Base-by-base conservation (phyloP, 345 rosid species). In the Physaria fendleri region DNA sequence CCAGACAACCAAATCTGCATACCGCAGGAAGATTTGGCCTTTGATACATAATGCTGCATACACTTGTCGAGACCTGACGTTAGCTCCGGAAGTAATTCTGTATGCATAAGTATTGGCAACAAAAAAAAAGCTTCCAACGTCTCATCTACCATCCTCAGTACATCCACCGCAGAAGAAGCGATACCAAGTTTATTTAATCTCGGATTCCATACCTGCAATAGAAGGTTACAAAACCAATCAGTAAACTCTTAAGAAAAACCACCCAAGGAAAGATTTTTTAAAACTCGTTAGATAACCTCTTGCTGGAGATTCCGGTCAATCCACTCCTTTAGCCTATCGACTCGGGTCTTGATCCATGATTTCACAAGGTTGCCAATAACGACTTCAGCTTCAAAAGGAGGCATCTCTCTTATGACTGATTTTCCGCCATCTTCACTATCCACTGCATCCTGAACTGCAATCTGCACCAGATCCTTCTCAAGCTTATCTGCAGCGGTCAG, bases 371-470 rank as follows among this genome's bases (percentile, higher is more conserved):
- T 73, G 62, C 82, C 81, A 45, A 90, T 85, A 41, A 82, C 84
- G 18, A 81, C 75, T 66, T 93, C 95, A 14, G 94, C 89, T 78
- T 93, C 99, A 35, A 71, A 93, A 55, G 99, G 99, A 66, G 96
- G 91, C 99, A 93, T 93, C 75, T 93, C 97, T 72, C 83, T 83
- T 60, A 93, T 93, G 57, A 93, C 82, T 2, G 97, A 85, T 74
- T 87, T 93, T 55, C 99, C 99, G 7, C 99, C 99, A 81, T 93
- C 99, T 64, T 93, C 99, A 61, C 97, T 87, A 39, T 93, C 84
- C 45, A 87, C 99, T 0, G 97, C 82, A 67, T 89, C 97, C 77
- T 86, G 91, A 53, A 93, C 97, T 1, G 99, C 99, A 42, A 93
- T 90, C 73, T 87, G 99, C 48, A 93, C 99, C 60, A 93, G 94